phyloP scores from a whole-genome alignment of 2,329 filamentous ascomycete species.

The Rutstroemia sp. region DNA sequence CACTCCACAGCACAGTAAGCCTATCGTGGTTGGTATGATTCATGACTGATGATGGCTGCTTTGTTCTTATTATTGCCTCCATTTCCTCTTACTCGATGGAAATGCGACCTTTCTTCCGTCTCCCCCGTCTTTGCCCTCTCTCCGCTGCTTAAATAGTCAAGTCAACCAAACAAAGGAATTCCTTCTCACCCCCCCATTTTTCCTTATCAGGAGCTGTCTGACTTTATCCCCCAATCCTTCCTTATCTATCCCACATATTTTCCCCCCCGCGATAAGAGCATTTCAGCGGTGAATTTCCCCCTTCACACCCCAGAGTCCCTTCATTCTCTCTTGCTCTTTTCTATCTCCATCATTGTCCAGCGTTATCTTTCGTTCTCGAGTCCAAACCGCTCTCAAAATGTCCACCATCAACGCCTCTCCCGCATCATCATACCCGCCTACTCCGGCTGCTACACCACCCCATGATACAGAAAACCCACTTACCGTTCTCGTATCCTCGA shows the following conservation, averaged over 20 bases:
- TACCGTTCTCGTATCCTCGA: slow-evolving; percentile 74
- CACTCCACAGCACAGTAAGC: slow-evolving; percentile 6
- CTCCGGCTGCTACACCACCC: slow-evolving; percentile 26
- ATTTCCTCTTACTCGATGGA: background rate
- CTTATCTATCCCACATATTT: slow-evolving; percentile 2
- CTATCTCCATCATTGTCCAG: no score
- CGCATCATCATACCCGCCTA: slow-evolving; percentile 18
- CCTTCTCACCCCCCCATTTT: slow-evolving; percentile 1
- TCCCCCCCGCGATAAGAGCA: slow-evolving; percentile 5
- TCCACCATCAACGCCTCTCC: slow-evolving; percentile 7
- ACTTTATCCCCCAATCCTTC: background rate
- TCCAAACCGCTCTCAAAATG: slow-evolving; percentile 15
- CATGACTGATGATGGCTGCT: background rate
- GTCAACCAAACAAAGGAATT: background rate
- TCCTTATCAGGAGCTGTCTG: background rate
- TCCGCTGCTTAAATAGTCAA: background rate
- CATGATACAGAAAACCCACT: slow-evolving; percentile 38
- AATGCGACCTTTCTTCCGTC: background rate
- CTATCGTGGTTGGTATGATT: background rate
- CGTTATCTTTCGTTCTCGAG: background rate
- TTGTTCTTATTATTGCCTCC: background rate
- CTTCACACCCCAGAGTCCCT: background rate
- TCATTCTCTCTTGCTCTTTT: background rate
- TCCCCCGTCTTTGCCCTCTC: background rate
- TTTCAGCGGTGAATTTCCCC: background rate